phyloP scores from a whole-genome alignment of 495 filamentous ascomycete genomes.

The Pyronema domesticum region DNA sequence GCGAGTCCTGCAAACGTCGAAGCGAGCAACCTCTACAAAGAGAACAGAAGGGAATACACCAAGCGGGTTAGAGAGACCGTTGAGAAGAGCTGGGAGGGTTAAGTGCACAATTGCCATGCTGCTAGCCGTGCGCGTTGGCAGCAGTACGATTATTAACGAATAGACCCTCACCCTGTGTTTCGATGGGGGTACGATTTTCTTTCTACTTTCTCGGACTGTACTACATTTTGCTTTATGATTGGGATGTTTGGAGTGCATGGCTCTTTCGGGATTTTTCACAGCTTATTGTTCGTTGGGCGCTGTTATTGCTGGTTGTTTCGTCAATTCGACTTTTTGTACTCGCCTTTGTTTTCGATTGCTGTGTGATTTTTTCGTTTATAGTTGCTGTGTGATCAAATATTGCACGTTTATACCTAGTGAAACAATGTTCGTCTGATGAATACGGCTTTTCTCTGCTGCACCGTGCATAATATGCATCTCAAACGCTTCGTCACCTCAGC shows the following conservation, averaged over 20 bases:
- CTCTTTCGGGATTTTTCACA: not conserved
- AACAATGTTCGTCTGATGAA: too few relatives aligned
- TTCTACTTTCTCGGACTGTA: not conserved
- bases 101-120: conserved; percentile 9
- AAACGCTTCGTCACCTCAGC: too few relatives aligned
- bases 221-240: not conserved
- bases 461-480: too few relatives aligned
- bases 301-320: not conserved
- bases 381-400: too few relatives aligned
- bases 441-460: too few relatives aligned
- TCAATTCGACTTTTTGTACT: not conserved
- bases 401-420: too few relatives aligned
- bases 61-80: conserved; percentile 93
- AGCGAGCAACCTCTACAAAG: conserved; percentile 95
- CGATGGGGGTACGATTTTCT: not conserved
- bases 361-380: too few relatives aligned
- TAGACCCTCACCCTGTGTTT: not conserved
- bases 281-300: too few relatives aligned
- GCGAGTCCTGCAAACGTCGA: conserved; percentile 95
- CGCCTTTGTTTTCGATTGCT: not conserved
- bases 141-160: not conserved
- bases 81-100: conserved; percentile 98
- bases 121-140: not conserved
- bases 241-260: not conserved
- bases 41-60: conserved; percentile 87